phyloP scores from a whole-genome alignment of 2,329 filamentous ascomycete species.

The Phyllosticta ampelicida region DNA sequence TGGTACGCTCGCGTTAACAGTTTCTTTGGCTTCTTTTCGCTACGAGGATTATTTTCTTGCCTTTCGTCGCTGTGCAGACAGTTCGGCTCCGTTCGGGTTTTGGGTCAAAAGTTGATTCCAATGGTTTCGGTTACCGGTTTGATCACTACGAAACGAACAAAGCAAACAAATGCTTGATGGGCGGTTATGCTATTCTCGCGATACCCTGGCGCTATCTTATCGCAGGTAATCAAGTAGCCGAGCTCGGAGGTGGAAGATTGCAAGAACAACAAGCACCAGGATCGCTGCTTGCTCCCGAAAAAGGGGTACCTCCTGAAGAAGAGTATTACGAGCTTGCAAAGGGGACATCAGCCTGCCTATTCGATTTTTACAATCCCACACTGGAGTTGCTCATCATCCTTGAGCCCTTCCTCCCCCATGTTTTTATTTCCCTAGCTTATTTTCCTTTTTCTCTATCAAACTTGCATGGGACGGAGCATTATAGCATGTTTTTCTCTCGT shows the following conservation, averaged over 20 bases:
- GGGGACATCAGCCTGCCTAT: not conserved
- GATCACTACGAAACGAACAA: conserved; percentile 2
- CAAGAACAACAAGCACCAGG: not conserved
- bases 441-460: not conserved
- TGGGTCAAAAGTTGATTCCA: conserved; percentile 10
- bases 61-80: not conserved
- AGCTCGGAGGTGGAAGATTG: conserved; percentile 5
- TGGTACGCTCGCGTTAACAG: not conserved
- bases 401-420: not conserved
- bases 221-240: not conserved
- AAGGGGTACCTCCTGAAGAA: not conserved
- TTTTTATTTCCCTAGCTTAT: not conserved
- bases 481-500: conserved; percentile 11
- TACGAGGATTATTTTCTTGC: not conserved
- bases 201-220: conserved; percentile 8
- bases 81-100: not conserved
- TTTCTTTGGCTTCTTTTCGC: not conserved
- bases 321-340: not conserved
- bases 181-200: conserved; percentile 5
- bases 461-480: conserved; percentile 11
- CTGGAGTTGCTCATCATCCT: not conserved
- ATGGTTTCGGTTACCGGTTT: conserved; percentile 2
- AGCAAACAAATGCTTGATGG: conserved; percentile 5
- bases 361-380: not conserved
- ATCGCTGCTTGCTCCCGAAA: not conserved